A percentile compares a stretch with the other conserved stretches of the same genome.
phyloP scores from a whole-genome alignment of 345 rosid genomes.

The Brassica cretica region DNA sequence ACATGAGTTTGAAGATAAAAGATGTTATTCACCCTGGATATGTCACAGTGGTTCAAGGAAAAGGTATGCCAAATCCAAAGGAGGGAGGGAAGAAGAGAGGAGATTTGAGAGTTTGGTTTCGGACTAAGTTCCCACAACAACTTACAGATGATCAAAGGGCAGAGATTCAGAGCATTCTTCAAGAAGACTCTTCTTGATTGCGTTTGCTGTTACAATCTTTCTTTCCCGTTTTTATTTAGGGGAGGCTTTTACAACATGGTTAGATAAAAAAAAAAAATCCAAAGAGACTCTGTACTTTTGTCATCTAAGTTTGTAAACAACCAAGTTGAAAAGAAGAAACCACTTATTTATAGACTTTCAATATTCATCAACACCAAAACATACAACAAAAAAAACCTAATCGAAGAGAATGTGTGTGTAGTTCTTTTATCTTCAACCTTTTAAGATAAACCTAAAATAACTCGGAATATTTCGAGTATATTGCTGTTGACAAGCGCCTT shows the following conservation, averaged over 20 bases:
- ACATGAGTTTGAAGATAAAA: slow-evolving; percentile 39
- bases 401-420: neutral
- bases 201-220: neutral
- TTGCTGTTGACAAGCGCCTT: slow-evolving; percentile 60
- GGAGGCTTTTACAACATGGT: slow-evolving; percentile 30
- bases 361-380: slow-evolving; percentile 17
- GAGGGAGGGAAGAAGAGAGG: slow-evolving; percentile 60
- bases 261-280: neutral
- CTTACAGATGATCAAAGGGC: slow-evolving; percentile 55
- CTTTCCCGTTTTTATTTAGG: slow-evolving; percentile 7
- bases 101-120: slow-evolving; percentile 51
- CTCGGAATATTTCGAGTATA: slow-evolving; percentile 49
- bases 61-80: slow-evolving; percentile 69
- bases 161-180: slow-evolving; percentile 48
- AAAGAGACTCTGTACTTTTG: slow-evolving; percentile 20
- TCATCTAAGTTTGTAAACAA: slow-evolving; percentile 33
- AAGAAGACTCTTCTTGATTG: slow-evolving; percentile 42
- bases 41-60: slow-evolving; percentile 48
- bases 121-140: slow-evolving; percentile 50
- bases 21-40: slow-evolving; percentile 64
- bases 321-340: slow-evolving; percentile 32
- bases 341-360: slow-evolving; percentile 6
- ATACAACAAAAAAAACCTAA: slow-evolving; percentile 10
- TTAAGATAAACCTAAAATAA: slow-evolving; percentile 51
- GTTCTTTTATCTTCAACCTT: slow-evolving; percentile 14